These are phyloP conservation scores for Aspergillus transmontanensis DNA, from an alignment of 2,329 filamentous ascomycete genomes.

Conservation along the genomic window DNA sequence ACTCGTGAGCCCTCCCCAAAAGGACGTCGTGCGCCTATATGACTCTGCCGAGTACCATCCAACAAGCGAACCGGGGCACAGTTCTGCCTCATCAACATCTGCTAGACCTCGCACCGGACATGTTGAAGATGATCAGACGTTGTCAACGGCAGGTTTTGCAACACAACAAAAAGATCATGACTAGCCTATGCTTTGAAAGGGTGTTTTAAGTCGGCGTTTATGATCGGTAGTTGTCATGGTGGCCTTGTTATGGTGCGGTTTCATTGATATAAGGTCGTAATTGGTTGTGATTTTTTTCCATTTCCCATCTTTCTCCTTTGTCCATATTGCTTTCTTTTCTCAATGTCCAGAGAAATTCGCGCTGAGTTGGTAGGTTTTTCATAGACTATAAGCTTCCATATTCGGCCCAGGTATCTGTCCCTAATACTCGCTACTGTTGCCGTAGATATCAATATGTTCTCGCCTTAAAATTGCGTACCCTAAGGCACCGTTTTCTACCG, in stretches of 20 bases:
- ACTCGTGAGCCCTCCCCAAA: constrained; percentile 18
- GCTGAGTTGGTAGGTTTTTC: not conserved
- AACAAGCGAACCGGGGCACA: constrained; percentile 24
- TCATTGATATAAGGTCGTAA: not conserved
- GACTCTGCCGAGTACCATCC: constrained; percentile 38
- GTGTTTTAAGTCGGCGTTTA: constrained; percentile 11
- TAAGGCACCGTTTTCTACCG: constrained; percentile 23
- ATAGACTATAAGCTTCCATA: not conserved
- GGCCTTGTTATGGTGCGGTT: not conserved
- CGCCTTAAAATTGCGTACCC: not conserved
- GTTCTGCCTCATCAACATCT: constrained; percentile 28
- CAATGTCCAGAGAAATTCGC: not conserved
- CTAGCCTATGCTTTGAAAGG: constrained; percentile 7
- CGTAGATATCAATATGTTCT: not conserved
- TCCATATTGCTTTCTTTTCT: not conserved
- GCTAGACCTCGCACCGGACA: constrained; percentile 26
- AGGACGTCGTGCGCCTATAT: constrained; percentile 20
- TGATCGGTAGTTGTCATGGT: not conserved
- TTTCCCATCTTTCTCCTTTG: not conserved
- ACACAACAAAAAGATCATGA: constrained; percentile 15
- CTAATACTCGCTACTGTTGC: not conserved
- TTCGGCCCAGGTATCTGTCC: not conserved
- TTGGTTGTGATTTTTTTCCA: not conserved
- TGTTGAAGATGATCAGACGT: constrained; percentile 16
- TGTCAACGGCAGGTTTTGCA: constrained; percentile 14